Base-by-base conservation (phyloP, 257 asterid genomes). In the Solanum stenotomum region DNA sequence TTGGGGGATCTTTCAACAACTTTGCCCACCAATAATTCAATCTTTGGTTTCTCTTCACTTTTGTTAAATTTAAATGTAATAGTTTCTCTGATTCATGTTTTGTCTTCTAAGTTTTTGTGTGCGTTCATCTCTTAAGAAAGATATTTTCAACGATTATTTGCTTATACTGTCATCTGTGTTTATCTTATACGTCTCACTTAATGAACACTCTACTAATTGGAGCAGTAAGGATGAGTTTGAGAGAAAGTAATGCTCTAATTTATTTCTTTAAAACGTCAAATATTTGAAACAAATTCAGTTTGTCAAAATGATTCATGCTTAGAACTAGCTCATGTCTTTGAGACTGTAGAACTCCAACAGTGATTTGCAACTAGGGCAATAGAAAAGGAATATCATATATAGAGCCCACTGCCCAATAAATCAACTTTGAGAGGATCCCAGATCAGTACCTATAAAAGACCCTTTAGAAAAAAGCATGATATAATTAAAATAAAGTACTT, bases 361-460 rank as follows among this genome's bases (percentile, higher is more conserved):
- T 82, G 44, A 81, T 81, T 81, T 81, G 42, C 85, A 18, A 81
- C 70, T 81, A 49, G 68, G 85, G 42, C 85, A 79, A 29, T 49
- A 46, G 70, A 82, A 82, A 82, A 29, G 70, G 4, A 81, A 81
- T 46, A 77, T 77, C 59, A 77, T 77, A 40, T 3, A 9, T n/a
- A 49, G 70, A 82, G 85, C 70, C 70, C 86, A 82, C 86, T 82
- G 44, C 70, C 86, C 86, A 82, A 82, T 82, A 49, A 72, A 82
- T 82, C 6, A 82, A 82, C 70, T 82, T 29, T 82, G 86, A 82
- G 86, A 49, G 86, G 86, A 82, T 82, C 86, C 85, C 85, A 79
- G 85, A 79, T 79, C 65, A 44, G 38, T 40, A 78, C 85, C 37
- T 78, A 42, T 42, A 78, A 42, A 77, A 78, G 85, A 42, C 38